Conservation (phyloP, 2,329 filamentous ascomycete species). For the Aureobasidium sp. region DNA sequence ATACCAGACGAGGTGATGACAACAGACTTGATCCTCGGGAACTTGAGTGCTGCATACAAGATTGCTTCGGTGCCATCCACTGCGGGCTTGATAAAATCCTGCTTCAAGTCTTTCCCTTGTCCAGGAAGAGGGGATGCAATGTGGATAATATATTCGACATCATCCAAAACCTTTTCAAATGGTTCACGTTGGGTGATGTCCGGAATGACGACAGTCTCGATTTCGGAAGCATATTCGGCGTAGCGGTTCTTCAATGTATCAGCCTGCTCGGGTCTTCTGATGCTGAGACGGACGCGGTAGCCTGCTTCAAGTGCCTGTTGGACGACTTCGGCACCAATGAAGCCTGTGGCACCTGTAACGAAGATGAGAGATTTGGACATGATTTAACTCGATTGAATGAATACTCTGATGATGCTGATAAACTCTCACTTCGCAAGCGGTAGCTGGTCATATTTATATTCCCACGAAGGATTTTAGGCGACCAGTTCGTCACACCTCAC, state of each 20-base stretch:
- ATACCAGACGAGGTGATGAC: slow-evolving; percentile 21
- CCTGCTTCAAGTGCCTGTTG: slow-evolving; percentile 16
- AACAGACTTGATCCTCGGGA: slow-evolving; percentile 20
- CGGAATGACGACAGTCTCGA: slow-evolving; percentile 15
- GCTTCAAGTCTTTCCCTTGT: slow-evolving; percentile 13
- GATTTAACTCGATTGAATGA: background rate
- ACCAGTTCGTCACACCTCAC: background rate
- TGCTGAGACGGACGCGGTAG: slow-evolving; percentile 15
- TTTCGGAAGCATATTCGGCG: background rate
- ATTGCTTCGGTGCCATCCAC: slow-evolving; percentile 20
- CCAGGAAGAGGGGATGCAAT: slow-evolving; percentile 23
- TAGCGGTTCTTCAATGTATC: background rate
- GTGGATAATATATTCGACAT: slow-evolving; percentile 22
- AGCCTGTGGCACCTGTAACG: slow-evolving; percentile 22
- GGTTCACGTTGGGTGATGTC: slow-evolving; percentile 14
- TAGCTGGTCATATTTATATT: background rate
- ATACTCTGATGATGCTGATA: too few species aligned
- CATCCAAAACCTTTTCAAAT: slow-evolving; percentile 16
- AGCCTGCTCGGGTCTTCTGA: slow-evolving; percentile 14
- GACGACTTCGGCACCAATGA: slow-evolving; percentile 22
- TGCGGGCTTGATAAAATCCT: slow-evolving; percentile 21
- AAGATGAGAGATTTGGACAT: slow-evolving; percentile 12
- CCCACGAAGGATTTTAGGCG: background rate
- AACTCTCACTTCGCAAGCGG: too few species aligned
- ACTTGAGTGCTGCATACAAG: slow-evolving; percentile 18